phyloP scores from a whole-genome alignment of 2,329 filamentous ascomycete species.

The Talaromyces funiculosus region DNA sequence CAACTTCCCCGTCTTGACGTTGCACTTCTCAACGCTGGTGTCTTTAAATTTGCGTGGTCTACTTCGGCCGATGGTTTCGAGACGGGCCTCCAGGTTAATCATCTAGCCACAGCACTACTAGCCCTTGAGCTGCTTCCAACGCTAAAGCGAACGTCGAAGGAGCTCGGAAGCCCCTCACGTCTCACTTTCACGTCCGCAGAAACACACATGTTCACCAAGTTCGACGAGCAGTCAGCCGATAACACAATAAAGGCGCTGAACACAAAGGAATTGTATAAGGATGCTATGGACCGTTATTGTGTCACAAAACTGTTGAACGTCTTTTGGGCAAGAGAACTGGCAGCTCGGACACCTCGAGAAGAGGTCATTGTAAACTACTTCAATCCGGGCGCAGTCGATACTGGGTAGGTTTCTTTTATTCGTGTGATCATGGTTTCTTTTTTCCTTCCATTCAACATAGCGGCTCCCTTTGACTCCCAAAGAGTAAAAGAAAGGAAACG shows the following conservation, averaged over 20 bases:
- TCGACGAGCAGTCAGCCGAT: neutral
- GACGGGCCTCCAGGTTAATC: neutral
- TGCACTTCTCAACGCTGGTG: constrained; percentile 2
- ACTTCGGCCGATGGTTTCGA: neutral
- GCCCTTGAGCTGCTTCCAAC: neutral
- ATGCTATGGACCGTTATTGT: neutral
- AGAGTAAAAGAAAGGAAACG: neutral
- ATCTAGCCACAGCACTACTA: neutral
- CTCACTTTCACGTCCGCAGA: constrained; percentile 6
- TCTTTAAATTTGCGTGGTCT: neutral
- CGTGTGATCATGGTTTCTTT: too few relatives aligned
- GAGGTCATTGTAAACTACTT: constrained; percentile 3
- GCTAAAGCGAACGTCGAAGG: neutral
- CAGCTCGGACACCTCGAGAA: neutral
- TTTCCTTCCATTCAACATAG: too few relatives aligned
- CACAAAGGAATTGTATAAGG: neutral
- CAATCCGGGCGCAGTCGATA: neutral
- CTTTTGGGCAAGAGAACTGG: constrained; percentile 3
- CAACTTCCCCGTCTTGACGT: neutral
- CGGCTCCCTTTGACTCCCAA: neutral
- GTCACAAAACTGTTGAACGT: constrained; percentile 2
- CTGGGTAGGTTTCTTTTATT: neutral
- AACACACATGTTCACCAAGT: constrained; percentile 2
- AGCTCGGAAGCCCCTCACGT: neutral
- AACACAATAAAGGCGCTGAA: neutral